Evolutionary conservation across 345 rosid genomes (phyloP), one percentile per base, ranked within the genome.

Genomic region (Pugionium cornutum): DNA sequence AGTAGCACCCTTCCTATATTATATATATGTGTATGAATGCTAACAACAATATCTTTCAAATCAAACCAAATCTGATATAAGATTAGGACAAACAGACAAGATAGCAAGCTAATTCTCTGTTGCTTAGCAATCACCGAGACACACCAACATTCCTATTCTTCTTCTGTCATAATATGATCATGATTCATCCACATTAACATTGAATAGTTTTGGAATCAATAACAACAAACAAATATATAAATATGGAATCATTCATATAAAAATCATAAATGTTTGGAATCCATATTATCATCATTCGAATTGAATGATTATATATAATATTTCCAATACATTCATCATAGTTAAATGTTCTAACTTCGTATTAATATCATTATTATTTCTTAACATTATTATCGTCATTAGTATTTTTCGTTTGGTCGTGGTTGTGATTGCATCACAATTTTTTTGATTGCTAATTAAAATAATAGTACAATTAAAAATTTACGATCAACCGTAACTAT

Each of bases 61-160:
- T 46, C 32, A 46, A 46, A 45, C 28, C 64, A 67, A 48, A 57
- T 57, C 27, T 47, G 57, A 57, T 34, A 48, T 48, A 42, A 48
- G 48, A 51, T 3, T 29, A 25, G 48, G 39, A 29, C 72, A 57
- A 31, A 40, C 28, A 58, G 1, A 41, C 41, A 39, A 55, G 7
- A 56, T 1, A 47, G 32, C 5, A 35, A 44, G 34, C 45, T n/a
- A 57, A 18, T 28, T 54, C 53, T 66, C 27, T 31, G 42, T 33
- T 61, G 7, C 46, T n/a, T 48, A 62, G 29, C 3, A 5, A 47
- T 3, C 27, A 25, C 54, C 26, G 45, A 46, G 42, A 46, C 54
- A 46, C 45, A 27, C 27, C 46, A 55, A 1, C 44, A 55, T 55
- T 36, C 44, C 60, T 55, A 35, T 35, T 46, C 4, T 53, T 33